A percentile compares a stretch with the other conserved stretches of the same genome.
These are phyloP conservation scores for Thielaviopsis musarum DNA, from an alignment of 2,329 filamentous ascomycete species.

Conservation along the genomic window DNA sequence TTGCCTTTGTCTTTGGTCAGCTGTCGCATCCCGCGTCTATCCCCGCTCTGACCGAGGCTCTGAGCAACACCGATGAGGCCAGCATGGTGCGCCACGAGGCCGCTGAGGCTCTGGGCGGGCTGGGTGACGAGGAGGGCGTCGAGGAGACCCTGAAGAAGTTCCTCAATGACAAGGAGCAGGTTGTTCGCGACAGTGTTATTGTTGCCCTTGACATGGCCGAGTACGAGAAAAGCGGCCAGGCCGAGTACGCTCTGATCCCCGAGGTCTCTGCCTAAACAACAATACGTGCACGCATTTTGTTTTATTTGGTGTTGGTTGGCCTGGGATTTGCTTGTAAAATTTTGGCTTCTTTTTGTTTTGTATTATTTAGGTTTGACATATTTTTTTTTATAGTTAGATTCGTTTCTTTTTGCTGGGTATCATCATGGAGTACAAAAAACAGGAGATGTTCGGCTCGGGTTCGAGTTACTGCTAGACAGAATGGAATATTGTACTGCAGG, in stretches of 20 bases:
- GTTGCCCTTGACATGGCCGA: conserved; percentile 97
- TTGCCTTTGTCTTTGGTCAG: conserved; percentile 96
- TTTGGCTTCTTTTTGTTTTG: conserved; percentile 3
- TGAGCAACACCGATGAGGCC: conserved; percentile 65
- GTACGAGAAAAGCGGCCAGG: conserved; percentile 75
- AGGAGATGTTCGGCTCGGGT: conserved; percentile 6
- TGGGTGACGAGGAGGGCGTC: conserved; percentile 86
- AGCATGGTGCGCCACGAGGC: conserved; percentile 98
- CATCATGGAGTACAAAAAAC: conserved; percentile 11
- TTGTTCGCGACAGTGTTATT: conserved; percentile 86
- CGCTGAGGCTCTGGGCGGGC: conserved; percentile 82
- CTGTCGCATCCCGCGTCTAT: conserved; percentile 94
- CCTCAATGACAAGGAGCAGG: conserved; percentile 76
- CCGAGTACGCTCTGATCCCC: conserved; percentile 85
- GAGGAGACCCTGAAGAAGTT: conserved; percentile 72
- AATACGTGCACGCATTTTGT: conserved; percentile 2
- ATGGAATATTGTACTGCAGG: not conserved
- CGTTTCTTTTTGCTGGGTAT: conserved; percentile 13
- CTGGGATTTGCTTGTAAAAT: not conserved
- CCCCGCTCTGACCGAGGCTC: conserved; percentile 61
- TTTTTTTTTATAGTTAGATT: conserved; percentile 8
- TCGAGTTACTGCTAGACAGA: not conserved
- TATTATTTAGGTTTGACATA: conserved; percentile 7
- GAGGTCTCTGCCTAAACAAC: conserved; percentile 28
- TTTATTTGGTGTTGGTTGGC: not conserved